Evolutionary conservation across 208 protist genomes (phyloP).

Genomic region (Vickermania spadyakhi): DNA sequence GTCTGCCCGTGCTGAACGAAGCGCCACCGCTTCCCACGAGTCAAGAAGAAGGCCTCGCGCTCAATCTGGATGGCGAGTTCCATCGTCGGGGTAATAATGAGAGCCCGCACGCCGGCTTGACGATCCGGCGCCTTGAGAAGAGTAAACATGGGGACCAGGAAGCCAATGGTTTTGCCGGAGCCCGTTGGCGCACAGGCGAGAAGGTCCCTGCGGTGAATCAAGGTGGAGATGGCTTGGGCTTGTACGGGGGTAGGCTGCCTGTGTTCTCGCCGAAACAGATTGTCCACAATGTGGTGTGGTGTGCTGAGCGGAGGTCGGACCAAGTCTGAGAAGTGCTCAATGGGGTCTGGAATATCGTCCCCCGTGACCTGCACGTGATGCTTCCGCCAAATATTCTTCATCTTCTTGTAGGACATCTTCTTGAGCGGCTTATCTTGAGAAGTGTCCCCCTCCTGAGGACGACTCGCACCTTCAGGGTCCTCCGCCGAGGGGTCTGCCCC

Average conservation of each 20-base stretch:
- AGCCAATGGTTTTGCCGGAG: constrained; percentile 95
- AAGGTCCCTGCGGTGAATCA: constrained; percentile 87
- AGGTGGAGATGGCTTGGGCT: constrained; percentile 93
- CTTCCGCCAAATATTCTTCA: constrained; percentile 75
- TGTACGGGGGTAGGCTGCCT: constrained; percentile 94
- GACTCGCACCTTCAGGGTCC: no score
- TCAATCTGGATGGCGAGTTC: constrained; percentile 96
- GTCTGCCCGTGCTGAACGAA: constrained; percentile 86
- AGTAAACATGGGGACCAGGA: constrained; percentile 91
- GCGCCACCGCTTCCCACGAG: constrained; percentile 78
- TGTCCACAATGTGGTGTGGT: constrained; percentile 65
- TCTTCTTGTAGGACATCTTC: constrained; percentile 66
- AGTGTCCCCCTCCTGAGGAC: no score
- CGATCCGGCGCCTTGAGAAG: constrained; percentile 68
- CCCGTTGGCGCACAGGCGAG: constrained; percentile 86
- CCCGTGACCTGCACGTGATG: constrained; percentile 70
- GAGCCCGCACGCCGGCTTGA: constrained; percentile 78
- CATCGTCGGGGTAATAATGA: constrained; percentile 94
- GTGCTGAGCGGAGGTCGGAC: constrained; percentile 70
- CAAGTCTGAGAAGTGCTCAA: constrained; percentile 79
- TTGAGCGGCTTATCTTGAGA: constrained; percentile 34
- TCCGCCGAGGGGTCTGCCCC: no score
- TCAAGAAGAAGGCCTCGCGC: constrained; percentile 83
- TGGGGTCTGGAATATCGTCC: constrained; percentile 64
- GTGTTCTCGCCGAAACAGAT: constrained; percentile 79